Conservation (phyloP, 2,329 filamentous ascomycete species). For the Fusarium albidum region DNA sequence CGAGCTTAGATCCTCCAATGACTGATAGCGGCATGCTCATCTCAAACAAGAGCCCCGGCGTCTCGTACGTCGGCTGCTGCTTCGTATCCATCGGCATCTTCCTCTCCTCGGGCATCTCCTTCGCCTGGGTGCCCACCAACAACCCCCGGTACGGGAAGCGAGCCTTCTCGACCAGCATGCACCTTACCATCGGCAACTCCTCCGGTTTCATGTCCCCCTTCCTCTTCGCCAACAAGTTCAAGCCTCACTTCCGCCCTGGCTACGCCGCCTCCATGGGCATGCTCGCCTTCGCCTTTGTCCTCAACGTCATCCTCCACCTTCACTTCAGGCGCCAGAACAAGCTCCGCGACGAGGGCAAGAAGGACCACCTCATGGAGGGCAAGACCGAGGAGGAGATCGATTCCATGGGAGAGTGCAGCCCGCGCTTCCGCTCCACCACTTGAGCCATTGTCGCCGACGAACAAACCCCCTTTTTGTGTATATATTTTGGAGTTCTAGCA, state of each 20-base stretch:
- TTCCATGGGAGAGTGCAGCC: constrained; percentile 52
- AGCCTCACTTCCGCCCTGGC: constrained; percentile 57
- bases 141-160: constrained; percentile 71
- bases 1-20: too few relatives aligned
- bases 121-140: constrained; percentile 60
- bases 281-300: constrained; percentile 46
- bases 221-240: constrained; percentile 54
- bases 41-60: constrained; percentile 59
- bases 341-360: constrained; percentile 45
- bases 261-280: constrained; percentile 61
- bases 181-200: constrained; percentile 69
- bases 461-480: too few relatives aligned
- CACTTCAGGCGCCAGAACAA: constrained; percentile 48
- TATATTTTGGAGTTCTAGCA: too few relatives aligned
- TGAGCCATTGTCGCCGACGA: not conserved
- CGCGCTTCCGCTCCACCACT: constrained; percentile 42
- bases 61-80: constrained; percentile 70
- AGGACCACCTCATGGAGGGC: constrained; percentile 52
- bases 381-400: constrained; percentile 52
- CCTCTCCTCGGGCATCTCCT: constrained; percentile 45
- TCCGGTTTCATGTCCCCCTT: constrained; percentile 71
- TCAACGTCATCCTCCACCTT: constrained; percentile 40
- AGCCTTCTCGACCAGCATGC: constrained; percentile 67
- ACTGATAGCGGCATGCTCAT: constrained; percentile 60
- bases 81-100: constrained; percentile 67